phyloP scores from a whole-genome alignment of 371 early-diverging fungal genomes.

The Mucor velutinosus region DNA sequence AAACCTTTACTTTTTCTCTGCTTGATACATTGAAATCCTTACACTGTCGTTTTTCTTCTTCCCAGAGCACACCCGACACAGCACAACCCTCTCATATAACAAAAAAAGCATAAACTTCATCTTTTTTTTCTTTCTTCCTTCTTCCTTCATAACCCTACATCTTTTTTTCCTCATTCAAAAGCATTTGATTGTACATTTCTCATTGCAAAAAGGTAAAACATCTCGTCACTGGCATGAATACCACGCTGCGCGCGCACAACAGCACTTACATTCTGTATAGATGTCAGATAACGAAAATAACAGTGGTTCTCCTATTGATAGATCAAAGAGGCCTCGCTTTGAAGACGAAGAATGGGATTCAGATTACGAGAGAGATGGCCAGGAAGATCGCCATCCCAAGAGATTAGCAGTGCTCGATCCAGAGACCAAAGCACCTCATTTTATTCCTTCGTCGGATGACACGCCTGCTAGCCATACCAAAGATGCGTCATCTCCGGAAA shows the following conservation, averaged over 20 bases:
- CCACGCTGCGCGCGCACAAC: too few relatives aligned
- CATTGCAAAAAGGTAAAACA: conserved; percentile 1
- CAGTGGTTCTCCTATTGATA: conserved; percentile 42
- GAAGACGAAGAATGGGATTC: conserved; percentile 45
- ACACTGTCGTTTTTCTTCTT: conserved; percentile 1
- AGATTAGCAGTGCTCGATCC: conserved; percentile 53
- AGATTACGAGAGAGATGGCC: conserved; percentile 37
- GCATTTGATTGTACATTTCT: background rate
- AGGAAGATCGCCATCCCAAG: conserved; percentile 50
- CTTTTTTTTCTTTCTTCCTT: conserved; percentile 1
- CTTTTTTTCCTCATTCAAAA: background rate
- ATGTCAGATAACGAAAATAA: conserved; percentile 33
- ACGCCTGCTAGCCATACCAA: conserved; percentile 14
- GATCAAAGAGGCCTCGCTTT: conserved; percentile 50
- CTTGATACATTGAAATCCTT: conserved; percentile 3
- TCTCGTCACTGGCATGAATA: too few relatives aligned
- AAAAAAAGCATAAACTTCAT: background rate
- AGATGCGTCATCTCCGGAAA: conserved; percentile 15
- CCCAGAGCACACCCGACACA: background rate
- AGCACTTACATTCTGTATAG: background rate
- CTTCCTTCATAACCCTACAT: conserved; percentile 3
- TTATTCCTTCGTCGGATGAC: conserved; percentile 32
- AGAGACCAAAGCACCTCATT: conserved; percentile 53
- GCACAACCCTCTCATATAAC: background rate
- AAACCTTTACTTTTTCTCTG: background rate